These are phyloP conservation scores for Colletotrichum cereale DNA, from an alignment of 2,329 filamentous ascomycete genomes.

Conservation along the genomic window DNA sequence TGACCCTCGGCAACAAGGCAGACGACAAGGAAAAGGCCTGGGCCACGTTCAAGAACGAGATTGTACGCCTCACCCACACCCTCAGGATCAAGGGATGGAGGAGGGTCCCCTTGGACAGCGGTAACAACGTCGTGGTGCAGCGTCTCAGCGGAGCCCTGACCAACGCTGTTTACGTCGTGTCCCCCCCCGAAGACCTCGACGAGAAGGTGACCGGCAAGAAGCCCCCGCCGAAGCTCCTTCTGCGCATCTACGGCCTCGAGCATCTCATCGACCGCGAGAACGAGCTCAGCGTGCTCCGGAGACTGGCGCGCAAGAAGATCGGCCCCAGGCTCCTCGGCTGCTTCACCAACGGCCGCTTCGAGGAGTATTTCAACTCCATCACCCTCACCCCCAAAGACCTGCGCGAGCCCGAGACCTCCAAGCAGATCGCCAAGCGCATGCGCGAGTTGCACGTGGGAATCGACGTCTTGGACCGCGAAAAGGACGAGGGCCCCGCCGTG, in stretches of 20 bases:
- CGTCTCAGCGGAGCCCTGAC: conserved; percentile 92
- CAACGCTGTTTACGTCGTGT: conserved; percentile 96
- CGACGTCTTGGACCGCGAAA: conserved; percentile 83
- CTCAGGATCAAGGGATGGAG: conserved; percentile 93
- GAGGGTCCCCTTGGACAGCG: conserved; percentile 79
- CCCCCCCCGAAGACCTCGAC: conserved; percentile 75
- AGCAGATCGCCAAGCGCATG: conserved; percentile 97
- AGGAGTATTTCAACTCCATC: conserved; percentile 90
- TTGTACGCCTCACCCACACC: conserved; percentile 89
- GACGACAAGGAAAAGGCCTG: conserved; percentile 80
- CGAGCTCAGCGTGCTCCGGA: conserved; percentile 86
- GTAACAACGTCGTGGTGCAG: conserved; percentile 77
- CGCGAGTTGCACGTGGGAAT: conserved; percentile 94
- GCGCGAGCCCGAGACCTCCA: conserved; percentile 84
- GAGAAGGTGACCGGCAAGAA: conserved; percentile 56
- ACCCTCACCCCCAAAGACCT: conserved; percentile 83
- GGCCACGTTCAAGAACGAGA: conserved; percentile 91
- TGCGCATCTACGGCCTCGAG: conserved; percentile 95
- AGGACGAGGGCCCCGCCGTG: conserved; percentile 82
- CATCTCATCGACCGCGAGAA: conserved; percentile 95
- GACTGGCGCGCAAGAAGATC: conserved; percentile 91
- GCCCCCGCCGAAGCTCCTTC: conserved; percentile 76
- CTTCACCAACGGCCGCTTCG: conserved; percentile 94
- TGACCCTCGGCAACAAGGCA: conserved; percentile 57
- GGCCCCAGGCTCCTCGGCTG: conserved; percentile 91